Conservation (phyloP, 106 monocot genomes). For the Allium sativum region DNA sequence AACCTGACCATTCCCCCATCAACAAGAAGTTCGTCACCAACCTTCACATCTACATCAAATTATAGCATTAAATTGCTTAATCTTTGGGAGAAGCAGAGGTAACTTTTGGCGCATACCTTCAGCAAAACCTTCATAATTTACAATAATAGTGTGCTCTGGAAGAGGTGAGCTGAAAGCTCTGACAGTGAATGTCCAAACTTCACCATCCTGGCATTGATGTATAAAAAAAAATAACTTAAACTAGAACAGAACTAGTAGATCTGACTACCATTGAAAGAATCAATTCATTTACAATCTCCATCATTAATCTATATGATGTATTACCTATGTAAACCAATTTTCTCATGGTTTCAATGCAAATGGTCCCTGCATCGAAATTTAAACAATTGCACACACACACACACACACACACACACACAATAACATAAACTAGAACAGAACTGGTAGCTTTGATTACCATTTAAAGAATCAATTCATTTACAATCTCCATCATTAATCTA, state of each 20-base stretch:
- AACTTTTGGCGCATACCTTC: constrained; percentile 42
- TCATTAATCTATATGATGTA: background rate
- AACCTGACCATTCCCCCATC: constrained; percentile 99
- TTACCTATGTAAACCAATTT: no score
- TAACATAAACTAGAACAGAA: background rate
- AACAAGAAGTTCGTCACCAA: constrained; percentile 96
- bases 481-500: background rate
- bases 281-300: background rate
- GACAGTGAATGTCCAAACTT: constrained; percentile 95
- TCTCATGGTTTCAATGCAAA: no score
- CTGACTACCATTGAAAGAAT: background rate
- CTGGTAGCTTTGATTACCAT: background rate
- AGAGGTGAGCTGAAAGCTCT: constrained; percentile 64
- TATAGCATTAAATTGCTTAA: background rate
- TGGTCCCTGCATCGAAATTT: background rate
- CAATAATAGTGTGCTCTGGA: constrained; percentile 78
- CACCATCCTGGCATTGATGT: constrained; percentile 64
- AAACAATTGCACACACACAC: background rate
- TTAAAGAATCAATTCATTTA: background rate
- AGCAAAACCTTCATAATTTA: constrained; percentile 95
- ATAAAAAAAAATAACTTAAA: background rate
- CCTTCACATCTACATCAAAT: constrained; percentile 58
- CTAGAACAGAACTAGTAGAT: background rate
- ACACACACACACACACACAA: no score
- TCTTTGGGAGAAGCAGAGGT: background rate